phyloP scores from a whole-genome alignment of 2,329 filamentous ascomycete species.

The Neocucurbitaria cava region DNA sequence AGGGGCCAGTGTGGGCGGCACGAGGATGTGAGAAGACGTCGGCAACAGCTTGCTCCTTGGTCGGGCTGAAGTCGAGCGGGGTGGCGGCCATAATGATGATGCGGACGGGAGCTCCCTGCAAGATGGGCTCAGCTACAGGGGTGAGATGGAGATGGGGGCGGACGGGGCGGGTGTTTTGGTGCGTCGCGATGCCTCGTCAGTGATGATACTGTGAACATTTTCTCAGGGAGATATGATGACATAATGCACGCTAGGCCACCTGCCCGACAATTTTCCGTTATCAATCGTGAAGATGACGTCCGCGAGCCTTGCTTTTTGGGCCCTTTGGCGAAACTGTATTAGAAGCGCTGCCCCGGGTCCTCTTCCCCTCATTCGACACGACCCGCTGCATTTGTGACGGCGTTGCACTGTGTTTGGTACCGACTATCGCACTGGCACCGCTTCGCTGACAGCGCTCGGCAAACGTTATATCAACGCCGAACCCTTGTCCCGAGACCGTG shows the following conservation, averaged over 20 bases:
- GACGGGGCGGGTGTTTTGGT: slow-evolving; percentile 16
- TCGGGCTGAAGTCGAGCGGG: slow-evolving; percentile 43
- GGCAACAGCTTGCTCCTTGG: slow-evolving; percentile 49
- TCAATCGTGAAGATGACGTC: slow-evolving; percentile 21
- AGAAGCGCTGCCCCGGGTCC: slow-evolving; percentile 5
- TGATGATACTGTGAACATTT: slow-evolving; percentile 38
- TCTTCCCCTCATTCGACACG: slow-evolving; percentile 20
- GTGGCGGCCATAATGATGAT: slow-evolving; percentile 27
- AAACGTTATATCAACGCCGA: slow-evolving; percentile 23
- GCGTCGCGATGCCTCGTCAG: slow-evolving; percentile 23
- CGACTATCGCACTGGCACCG: slow-evolving; percentile 25
- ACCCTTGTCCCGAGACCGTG: slow-evolving; percentile 19
- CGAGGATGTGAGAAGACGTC: slow-evolving; percentile 68
- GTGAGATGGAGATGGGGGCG: slow-evolving; percentile 27
- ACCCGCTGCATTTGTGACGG: slow-evolving; percentile 6
- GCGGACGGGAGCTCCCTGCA: slow-evolving; percentile 8
- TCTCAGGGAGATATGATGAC: slow-evolving; percentile 37
- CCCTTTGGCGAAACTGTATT: slow-evolving; percentile 9
- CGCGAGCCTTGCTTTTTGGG: slow-evolving; percentile 23
- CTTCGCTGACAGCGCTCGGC: slow-evolving; percentile 30
- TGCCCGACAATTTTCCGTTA: slow-evolving; percentile 16
- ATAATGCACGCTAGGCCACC: slow-evolving; percentile 28
- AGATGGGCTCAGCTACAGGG: slow-evolving; percentile 14
- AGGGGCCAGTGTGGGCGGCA: slow-evolving; percentile 71
- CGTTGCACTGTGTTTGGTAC: slow-evolving; percentile 12